Evolutionary conservation across 306 rosid species (phyloP), one percentile per base, ranked within the genome.

Genomic region (Geum urbanum): DNA sequence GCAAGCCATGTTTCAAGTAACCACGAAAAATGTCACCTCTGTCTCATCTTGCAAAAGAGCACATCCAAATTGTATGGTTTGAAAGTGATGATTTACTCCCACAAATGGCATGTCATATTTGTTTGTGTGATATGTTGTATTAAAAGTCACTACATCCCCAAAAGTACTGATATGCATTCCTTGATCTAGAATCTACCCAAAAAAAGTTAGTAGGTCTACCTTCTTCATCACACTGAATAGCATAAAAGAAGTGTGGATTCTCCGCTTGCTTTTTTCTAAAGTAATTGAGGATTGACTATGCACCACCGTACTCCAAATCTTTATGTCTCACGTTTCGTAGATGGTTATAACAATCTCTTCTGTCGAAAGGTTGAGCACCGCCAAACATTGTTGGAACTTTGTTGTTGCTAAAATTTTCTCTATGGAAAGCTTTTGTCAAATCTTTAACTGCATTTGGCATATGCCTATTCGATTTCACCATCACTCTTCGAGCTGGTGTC

Each of bases 1-100:
- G 55, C 41, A 5, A 55, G 4, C 53, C 74, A 70, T 0, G 52
- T 19, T 41, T 55, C 44, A 43, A 70, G 27, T 9, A 41, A 50
- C 49, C 46, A 48, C 0, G 18, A n/a, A 51, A 6, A 68, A 35
- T 68, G 32, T 49, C 9, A 9, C 4, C 22, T 22, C 66, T 2
- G 10, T 54, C 52, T 70, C 74, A 54, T 56, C 66, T 56, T 70
- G 44, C 41, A 70, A 70, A 18, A 70, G 43, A 0, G 66, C 55
- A 56, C 53, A 70, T 16, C 24, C 66, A 14, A 41, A 70, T 24
- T 45, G 43, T 45, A 70, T 56, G 7, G 74, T 18, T 57, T 70
- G 44, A 5, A 43, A 19, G 1, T 41, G 74, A 44, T 56, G 53
- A 11, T 43, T 70, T 16, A 70, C 40, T 18, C 66, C 13, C 0